Evolutionary conservation across 352 stramenopile species (phyloP), one percentile per base, ranked within the genome.

Genomic region (Pythium sp.): DNA sequence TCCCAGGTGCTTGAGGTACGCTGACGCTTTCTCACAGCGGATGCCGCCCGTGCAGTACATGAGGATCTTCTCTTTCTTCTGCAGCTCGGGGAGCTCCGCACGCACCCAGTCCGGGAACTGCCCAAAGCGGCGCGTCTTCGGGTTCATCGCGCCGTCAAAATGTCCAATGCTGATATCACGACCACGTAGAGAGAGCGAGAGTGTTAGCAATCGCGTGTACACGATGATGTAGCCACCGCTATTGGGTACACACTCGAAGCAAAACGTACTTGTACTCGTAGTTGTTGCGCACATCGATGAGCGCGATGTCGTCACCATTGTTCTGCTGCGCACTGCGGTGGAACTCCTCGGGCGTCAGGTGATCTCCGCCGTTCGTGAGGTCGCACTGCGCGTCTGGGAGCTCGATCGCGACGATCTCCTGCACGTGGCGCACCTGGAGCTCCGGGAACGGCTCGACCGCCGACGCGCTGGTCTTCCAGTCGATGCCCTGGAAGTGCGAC

Each of bases 11-110:
- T 81, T 79, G 26, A 95, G 79, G 69, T 87, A 91, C 41, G 85
- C 85, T 47, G 86, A 92, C 14, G 87, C 87, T 67, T 95, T 95
- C 68, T 95, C 87, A 32, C 87, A 95, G 15, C 87, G 87, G 57
- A 95, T 89, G 65, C 87, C 87, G 36, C 87, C 87, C 0, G 87
- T 95, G 76, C 87, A 95, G 71, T 93, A 95, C 87, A 95, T 93
- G 75, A 95, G 75, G 65, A 95, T 86, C 64, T 87, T 87, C 57
- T 86, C 72, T 59, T 93, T 91, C 60, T 80, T 64, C 65, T 89
- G 73, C 24, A 95, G 67, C 46, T 66, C 69, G 2, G 83, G 78
- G 5, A 95, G 71, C 62, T 90, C 67, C 6, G 77, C 64, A 28
- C 76, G 77, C 54, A 84, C 84, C 81, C 79, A 92, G 15, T 87